Base-by-base conservation (phyloP, 1,284 basidiomycete species). In the Vanrija sp. region DNA sequence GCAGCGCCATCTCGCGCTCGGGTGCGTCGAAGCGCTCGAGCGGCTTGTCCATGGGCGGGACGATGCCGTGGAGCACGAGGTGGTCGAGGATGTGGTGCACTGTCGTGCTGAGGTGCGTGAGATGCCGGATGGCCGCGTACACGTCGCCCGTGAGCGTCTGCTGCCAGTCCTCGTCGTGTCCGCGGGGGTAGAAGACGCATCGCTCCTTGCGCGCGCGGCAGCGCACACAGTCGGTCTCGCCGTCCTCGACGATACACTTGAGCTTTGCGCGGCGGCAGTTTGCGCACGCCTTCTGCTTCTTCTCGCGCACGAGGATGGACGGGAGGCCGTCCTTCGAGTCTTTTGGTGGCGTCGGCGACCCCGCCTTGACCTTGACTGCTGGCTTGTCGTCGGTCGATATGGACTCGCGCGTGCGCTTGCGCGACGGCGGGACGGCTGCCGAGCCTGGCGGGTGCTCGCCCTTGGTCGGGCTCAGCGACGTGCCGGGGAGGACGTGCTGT, bases 161-260 rank as follows among this genome's bases (percentile, higher is more conserved):
- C 55, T 73, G 69, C 63, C 62, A 68, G 45, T 73, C 69, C 36
- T 72, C 71, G 45, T 72, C 71, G 68, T 73, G 50, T 19, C 51
- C 59, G 22, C 67, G 56, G 3, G 69, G 66, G 51, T 66, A 69
- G 47, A 72, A 73, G 22, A 68, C 56, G 45, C 71, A 73, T 20
- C 57, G 55, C 56, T 73, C 71, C 47, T 66, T 64, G 24, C 71
- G 51, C 3, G 66, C 53, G 41, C 58, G 49, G 48, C 71, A 73
- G n/a, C 71, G 60, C n/a, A 73, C 63, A 42, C 71, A 72, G 41
- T 65, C 67, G 15, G 63, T 51, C 49, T 65, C 47, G 27, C 62
- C 66, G 18, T 63, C 53, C 31, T 66, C 65, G 23, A 71, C 59
- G 22, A 72, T 68, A 52, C 71, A 73, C 54, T 72, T 73, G 35